Conservation (phyloP, 345 rosid species). For the Gossypium longicalyx region DNA sequence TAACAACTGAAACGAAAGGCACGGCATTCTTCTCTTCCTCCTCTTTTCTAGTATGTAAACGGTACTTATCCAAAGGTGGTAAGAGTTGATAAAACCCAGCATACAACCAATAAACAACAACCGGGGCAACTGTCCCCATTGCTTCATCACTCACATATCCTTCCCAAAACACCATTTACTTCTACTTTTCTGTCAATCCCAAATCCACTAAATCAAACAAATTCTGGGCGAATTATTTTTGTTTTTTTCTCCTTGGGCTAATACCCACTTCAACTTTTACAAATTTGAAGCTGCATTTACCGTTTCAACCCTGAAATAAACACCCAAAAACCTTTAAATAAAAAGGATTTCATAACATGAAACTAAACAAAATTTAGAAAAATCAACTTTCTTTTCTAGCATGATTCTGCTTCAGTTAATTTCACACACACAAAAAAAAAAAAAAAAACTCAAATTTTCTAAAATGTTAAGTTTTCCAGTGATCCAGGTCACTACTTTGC, state of each 20-base stretch:
- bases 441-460: background rate
- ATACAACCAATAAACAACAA: slow-evolving; percentile 62
- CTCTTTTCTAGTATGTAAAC: slow-evolving; percentile 58
- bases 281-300: slow-evolving; percentile 19
- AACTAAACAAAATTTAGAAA: background rate
- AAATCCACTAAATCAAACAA: background rate
- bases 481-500: background rate
- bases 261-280: slow-evolving; percentile 10
- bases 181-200: background rate
- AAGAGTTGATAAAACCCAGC: slow-evolving; percentile 66
- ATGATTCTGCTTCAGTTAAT: background rate
- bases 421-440: no score
- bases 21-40: slow-evolving; percentile 62
- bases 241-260: background rate
- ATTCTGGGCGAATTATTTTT: background rate
- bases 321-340: background rate
- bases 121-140: slow-evolving; percentile 74
- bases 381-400: background rate
- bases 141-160: slow-evolving; percentile 60
- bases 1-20: slow-evolving; percentile 40
- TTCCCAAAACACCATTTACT: slow-evolving; percentile 67
- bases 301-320: slow-evolving; percentile 8
- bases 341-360: background rate
- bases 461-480: background rate
- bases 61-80: slow-evolving; percentile 47